Evolutionary conservation across 805 yeast genomes (phyloP).

Genomic region (Myxozyma monticola): DNA sequence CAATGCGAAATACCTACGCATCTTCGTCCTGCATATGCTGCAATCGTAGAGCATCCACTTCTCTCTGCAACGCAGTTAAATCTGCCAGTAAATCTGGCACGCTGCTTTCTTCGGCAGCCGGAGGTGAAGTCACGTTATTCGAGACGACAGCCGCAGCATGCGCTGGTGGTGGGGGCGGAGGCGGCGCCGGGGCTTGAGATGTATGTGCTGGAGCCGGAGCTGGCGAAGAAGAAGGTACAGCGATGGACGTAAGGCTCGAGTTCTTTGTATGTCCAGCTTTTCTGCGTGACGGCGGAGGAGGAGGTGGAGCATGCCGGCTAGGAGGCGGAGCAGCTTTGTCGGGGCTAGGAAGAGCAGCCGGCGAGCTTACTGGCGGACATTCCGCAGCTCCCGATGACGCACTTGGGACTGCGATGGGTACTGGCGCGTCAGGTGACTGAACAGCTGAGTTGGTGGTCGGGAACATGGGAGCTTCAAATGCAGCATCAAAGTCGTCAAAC

Average conservation of each 20-base stretch:
- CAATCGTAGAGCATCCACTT: conserved; percentile 25
- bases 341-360: background rate
- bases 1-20: background rate
- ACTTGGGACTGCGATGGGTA: too few relatives aligned
- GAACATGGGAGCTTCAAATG: conserved; percentile 4
- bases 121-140: background rate
- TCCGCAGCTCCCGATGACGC: too few relatives aligned
- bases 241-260: background rate
- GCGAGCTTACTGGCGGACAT: background rate
- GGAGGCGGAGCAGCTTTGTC: too few relatives aligned
- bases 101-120: conserved; percentile 3
- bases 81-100: conserved; percentile 29
- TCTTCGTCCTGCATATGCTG: conserved; percentile 9
- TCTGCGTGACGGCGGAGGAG: conserved; percentile 25
- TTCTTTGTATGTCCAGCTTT: conserved; percentile 4
- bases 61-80: conserved; percentile 25
- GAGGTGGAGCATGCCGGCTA: conserved; percentile 17
- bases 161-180: conserved; percentile 14
- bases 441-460: too few relatives aligned
- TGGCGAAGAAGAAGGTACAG: background rate
- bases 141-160: conserved; percentile 1
- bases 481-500: conserved; percentile 7
- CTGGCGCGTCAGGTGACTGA: too few relatives aligned
- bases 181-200: conserved; percentile 7
- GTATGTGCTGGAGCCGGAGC: conserved; percentile 1